A percentile compares a stretch with the other conserved stretches of the same genome.
These are phyloP conservation scores for Ustanciosporium gigantosporum DNA, from an alignment of 1,284 basidiomycete genomes.

Conservation along the genomic window DNA sequence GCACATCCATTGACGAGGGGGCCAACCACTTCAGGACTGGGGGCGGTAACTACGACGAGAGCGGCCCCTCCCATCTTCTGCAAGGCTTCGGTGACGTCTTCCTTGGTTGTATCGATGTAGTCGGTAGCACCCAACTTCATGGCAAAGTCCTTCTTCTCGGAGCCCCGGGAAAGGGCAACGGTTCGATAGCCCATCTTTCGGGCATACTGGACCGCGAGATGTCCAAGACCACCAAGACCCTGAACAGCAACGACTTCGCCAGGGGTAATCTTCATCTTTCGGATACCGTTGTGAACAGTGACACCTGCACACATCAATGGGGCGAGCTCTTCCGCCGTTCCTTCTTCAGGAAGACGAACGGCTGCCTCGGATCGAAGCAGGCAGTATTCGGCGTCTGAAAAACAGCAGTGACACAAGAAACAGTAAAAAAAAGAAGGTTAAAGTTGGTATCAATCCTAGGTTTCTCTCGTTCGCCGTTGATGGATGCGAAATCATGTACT, in stretches of 20 bases:
- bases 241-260: constrained; percentile 62
- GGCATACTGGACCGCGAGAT: constrained; percentile 60
- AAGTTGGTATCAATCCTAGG: no score
- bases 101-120: constrained; percentile 56
- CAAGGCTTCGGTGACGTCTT: constrained; percentile 57
- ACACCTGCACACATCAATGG: constrained; percentile 63
- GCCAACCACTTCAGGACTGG: constrained; percentile 55
- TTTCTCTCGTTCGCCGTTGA: no score
- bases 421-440: background rate
- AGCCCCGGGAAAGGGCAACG: constrained; percentile 59
- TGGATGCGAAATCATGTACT: no score
- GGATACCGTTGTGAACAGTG: constrained; percentile 61
- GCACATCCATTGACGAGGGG: constrained; percentile 59
- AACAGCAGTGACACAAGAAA: no score
- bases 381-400: constrained; percentile 52
- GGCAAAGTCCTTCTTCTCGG: constrained; percentile 60
- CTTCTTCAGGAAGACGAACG: constrained; percentile 54
- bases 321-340: constrained; percentile 62
- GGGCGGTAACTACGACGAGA: constrained; percentile 61
- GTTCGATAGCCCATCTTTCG: constrained; percentile 61
- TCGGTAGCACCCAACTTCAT: constrained; percentile 62
- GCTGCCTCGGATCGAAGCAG: constrained; percentile 60
- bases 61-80: constrained; percentile 63
- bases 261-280: constrained; percentile 55
- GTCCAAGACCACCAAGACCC: constrained; percentile 63